Conservation (phyloP, 768 basidiomycete species). For the Melanogaster broomeanus region DNA sequence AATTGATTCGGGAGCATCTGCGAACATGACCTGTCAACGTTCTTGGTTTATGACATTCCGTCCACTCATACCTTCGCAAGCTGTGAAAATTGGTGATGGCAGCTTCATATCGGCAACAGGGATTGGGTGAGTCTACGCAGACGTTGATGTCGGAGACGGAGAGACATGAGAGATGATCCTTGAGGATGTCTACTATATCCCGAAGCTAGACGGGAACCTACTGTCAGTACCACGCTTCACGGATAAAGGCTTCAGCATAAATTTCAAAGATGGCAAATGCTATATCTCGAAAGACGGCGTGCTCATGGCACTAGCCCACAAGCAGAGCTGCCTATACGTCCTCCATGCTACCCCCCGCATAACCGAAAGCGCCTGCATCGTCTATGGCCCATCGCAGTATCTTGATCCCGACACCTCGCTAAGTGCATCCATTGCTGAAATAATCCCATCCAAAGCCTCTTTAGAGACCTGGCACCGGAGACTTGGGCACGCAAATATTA, state of each 20-base stretch:
- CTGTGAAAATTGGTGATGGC: constrained; percentile 1
- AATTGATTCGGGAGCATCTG: not conserved
- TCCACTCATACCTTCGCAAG: not conserved
- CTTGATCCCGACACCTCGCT: too few relatives aligned
- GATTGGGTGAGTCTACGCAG: not conserved
- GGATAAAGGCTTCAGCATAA: not conserved
- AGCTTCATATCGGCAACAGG: not conserved
- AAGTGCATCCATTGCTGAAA: too few relatives aligned
- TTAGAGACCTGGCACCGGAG: too few relatives aligned
- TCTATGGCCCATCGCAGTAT: too few relatives aligned
- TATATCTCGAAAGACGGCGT: not conserved
- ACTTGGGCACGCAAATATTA: too few relatives aligned
- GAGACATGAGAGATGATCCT: not conserved
- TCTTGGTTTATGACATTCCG: constrained; percentile 5
- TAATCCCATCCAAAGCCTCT: too few relatives aligned
- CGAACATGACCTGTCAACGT: not conserved
- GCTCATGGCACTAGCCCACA: not conserved
- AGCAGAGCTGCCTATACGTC: constrained; percentile 2
- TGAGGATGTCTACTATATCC: not conserved
- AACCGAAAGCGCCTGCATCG: too few relatives aligned
- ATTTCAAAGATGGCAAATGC: not conserved
- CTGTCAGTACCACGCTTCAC: constrained; percentile 17
- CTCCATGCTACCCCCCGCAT: too few relatives aligned
- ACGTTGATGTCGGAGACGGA: not conserved
- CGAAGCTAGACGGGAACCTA: constrained; percentile 12